Evolutionary conservation across 2,329 filamentous ascomycete genomes (phyloP).

Genomic region (Aspergillus brunneoviolaceus): DNA sequence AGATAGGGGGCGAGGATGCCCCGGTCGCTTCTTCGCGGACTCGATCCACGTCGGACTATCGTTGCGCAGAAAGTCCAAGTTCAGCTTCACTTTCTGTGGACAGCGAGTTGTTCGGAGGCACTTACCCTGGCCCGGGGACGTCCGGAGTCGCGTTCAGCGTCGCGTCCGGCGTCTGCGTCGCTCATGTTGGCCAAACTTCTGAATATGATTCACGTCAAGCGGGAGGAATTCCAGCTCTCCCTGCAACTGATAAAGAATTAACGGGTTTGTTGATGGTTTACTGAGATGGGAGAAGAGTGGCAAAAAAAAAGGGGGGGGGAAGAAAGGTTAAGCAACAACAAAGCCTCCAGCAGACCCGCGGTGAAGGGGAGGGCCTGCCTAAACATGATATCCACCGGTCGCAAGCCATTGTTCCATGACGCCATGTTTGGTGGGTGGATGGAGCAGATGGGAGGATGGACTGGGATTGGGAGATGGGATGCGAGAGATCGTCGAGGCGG

Average conservation of each 20-base stretch:
- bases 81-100: too few relatives aligned
- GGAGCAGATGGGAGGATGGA: not conserved
- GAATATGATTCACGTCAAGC: not conserved
- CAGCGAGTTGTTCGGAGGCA: not conserved
- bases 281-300: not conserved
- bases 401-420: not conserved
- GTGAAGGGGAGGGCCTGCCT: not conserved
- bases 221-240: too few relatives aligned
- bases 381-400: not conserved
- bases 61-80: too few relatives aligned
- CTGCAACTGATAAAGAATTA: too few relatives aligned
- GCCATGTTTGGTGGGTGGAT: not conserved
- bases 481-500: not conserved
- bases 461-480: not conserved
- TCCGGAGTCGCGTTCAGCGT: not conserved
- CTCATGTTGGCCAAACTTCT: not conserved
- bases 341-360: not conserved
- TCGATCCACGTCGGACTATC: constrained; percentile 14
- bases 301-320: not conserved
- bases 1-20: constrained; percentile 7
- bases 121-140: constrained; percentile 17
- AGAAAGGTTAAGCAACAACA: not conserved
- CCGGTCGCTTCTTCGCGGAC: not conserved
- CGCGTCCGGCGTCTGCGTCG: not conserved
- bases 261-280: not conserved